These are phyloP conservation scores for Trypanosoma theileri DNA, from an alignment of 208 protist species.

Conservation along the genomic window DNA sequence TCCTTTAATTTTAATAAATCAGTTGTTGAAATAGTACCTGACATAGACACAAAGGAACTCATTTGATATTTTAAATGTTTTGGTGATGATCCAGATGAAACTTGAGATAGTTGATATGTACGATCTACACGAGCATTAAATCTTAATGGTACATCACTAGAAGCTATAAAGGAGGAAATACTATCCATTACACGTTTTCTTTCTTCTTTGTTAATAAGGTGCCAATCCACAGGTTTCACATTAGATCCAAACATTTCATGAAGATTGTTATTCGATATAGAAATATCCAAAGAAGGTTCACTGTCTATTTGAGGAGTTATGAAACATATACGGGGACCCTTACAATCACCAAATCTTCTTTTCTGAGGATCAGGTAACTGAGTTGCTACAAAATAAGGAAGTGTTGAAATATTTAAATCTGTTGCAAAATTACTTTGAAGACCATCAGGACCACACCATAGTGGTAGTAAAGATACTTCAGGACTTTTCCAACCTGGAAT, in stretches of 20 bases:
- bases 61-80: conserved; percentile 36
- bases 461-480: conserved; percentile 65
- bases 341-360: conserved; percentile 23
- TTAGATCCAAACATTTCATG: not conserved
- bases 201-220: conserved; percentile 30
- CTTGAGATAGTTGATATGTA: conserved; percentile 44
- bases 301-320: conserved; percentile 13
- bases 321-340: conserved; percentile 24
- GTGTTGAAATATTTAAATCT: conserved; percentile 43
- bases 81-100: conserved; percentile 31
- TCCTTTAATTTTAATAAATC: conserved; percentile 37
- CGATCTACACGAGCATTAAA: conserved; percentile 57
- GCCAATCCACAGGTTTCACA: conserved; percentile 31
- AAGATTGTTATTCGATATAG: not conserved
- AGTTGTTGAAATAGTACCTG: conserved; percentile 37
- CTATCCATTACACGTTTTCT: conserved; percentile 20
- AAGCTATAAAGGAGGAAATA: conserved; percentile 34
- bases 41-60: conserved; percentile 48
- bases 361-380: conserved; percentile 26
- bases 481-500: conserved; percentile 56
- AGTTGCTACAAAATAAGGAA: conserved; percentile 72
- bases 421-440: conserved; percentile 68
- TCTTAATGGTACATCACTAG: conserved; percentile 48
- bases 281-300: not conserved
- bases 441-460: conserved; percentile 76